Base-by-base conservation (phyloP, 2,329 filamentous ascomycete species). In the Xylaria sp. region DNA sequence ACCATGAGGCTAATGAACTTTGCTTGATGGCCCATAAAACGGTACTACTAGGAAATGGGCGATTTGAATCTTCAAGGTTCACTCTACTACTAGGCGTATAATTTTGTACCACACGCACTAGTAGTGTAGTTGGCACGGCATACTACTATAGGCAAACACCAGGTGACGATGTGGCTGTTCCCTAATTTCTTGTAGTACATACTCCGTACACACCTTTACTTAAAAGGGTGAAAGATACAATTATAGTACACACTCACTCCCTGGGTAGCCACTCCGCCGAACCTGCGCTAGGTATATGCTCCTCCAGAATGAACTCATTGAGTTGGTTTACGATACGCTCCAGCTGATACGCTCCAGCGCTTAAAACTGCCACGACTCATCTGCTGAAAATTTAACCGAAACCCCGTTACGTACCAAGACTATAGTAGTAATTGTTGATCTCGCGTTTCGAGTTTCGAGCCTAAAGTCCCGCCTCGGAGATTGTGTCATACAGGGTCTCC, bases 361-460 rank as follows among this genome's bases (percentile, higher is more conserved):
- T 6, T 21, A 10, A 42, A 32, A 25, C 18, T 51, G 47, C 16
- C 59, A 59, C 59, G 21, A 47, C 21, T 60, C 25, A 10, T 42
- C 37, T 44, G 18, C 40, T 47, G 37, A 37, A 54, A 27, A 18
- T n/a, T 13, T 27, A 47, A 32, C n/a, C 48, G 25, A 29, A 25
- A 29, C 12, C 16, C 9, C 16, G 0, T 27, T 44, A 42, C n/a
- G 50, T 32, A 29, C 23, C 25, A 37, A 87, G 84, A 12, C 90
- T 89, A 27, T 2, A 32, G 16, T 44, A 40, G 16, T 18, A 37
- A 92, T 88, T 77, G 91, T 88, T 69, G 86, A 84, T 75, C 83
- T 90, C 87, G 27, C 50, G 25, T 58, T 42, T 42, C 95, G 92
- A 18, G 93, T 93, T 29, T 93, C 93, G 69, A 97, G 81, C 55